Evolutionary conservation across 2,329 filamentous ascomycete species (phyloP).

Genomic region (Alternaria ventricosa): DNA sequence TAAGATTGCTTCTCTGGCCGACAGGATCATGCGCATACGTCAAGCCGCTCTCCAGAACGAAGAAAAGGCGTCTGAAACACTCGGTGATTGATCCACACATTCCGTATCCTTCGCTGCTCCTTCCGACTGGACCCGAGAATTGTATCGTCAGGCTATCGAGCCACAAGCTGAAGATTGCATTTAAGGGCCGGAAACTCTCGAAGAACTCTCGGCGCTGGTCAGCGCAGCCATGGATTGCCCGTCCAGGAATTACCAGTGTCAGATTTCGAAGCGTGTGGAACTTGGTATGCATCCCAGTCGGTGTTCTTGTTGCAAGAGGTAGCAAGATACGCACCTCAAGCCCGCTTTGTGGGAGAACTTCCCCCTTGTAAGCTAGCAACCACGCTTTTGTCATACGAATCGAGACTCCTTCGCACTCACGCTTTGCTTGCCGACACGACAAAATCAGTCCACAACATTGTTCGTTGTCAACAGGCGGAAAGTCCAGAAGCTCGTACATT

Average conservation of each 20-base stretch:
- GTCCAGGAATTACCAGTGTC: neutral
- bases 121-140: neutral
- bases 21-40: conserved; percentile 1
- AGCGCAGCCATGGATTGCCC: neutral
- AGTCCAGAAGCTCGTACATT: neutral
- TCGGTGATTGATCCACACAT: neutral
- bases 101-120: neutral
- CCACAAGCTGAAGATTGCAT: conserved; percentile 5
- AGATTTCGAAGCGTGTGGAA: neutral
- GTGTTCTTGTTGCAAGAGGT: neutral
- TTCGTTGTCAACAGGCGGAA: neutral
- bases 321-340: neutral
- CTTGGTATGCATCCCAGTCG: neutral
- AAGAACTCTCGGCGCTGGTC: neutral
- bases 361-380: neutral
- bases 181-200: neutral
- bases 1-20: neutral
- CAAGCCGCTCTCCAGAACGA: neutral
- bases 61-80: neutral
- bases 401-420: neutral
- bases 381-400: neutral
- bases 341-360: neutral
- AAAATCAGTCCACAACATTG: neutral
- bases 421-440: neutral
- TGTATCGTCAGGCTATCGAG: neutral